A percentile compares a stretch with the other conserved stretches of the same genome.
phyloP scores from a whole-genome alignment of 306 rosid species.

The Castanea mollissima region DNA sequence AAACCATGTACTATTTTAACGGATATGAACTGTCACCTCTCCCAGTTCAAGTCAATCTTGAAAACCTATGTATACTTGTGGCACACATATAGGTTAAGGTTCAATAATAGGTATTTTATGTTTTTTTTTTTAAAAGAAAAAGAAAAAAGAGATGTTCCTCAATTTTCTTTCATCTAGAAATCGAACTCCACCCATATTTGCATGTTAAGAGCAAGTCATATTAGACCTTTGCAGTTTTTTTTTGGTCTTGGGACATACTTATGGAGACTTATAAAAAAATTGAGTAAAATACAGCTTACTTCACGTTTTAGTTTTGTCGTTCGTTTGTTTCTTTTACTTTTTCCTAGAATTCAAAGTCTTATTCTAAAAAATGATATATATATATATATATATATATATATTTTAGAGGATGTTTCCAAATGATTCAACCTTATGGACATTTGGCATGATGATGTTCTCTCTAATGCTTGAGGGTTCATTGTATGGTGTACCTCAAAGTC shows the following conservation, averaged over 20 bases:
- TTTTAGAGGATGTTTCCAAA: not conserved
- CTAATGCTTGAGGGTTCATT: not conserved
- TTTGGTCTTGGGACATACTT: not conserved
- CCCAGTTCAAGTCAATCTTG: no score
- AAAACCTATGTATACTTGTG: no score
- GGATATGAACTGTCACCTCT: no score
- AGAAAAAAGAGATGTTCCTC: not conserved
- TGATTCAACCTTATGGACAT: not conserved
- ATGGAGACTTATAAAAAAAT: not conserved
- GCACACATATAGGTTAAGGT: no score
- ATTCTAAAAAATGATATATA: not conserved
- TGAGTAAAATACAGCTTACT: not conserved
- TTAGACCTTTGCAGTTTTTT: not conserved
- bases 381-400: no score
- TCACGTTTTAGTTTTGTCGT: not conserved
- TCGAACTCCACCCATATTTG: not conserved
- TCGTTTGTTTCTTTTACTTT: not conserved
- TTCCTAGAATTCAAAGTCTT: not conserved
- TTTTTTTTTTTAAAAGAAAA: no score
- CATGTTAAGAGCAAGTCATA: not conserved
- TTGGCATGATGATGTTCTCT: not conserved
- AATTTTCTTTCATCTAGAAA: not conserved
- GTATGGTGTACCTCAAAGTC: no score
- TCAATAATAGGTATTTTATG: no score
- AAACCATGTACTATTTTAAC: no score